Evolutionary conservation across 2,329 filamentous ascomycete species (phyloP).

Genomic region (Cercospora beticola): DNA sequence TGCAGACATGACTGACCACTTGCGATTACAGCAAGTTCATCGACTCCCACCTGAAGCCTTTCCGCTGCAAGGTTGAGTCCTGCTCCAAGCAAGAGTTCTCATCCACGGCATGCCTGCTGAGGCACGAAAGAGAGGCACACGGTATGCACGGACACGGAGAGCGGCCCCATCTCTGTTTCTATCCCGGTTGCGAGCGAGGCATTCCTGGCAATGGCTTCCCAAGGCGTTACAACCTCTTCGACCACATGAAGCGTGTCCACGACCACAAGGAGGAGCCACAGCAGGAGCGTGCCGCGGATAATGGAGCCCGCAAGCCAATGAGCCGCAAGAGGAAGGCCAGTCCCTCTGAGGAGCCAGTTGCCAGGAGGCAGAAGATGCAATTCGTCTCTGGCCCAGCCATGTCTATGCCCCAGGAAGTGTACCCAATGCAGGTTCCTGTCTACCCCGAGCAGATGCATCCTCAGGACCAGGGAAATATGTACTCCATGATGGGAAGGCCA

Average conservation of each 20-base stretch:
- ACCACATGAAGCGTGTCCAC: slow-evolving; percentile 97
- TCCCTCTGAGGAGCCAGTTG: slow-evolving; percentile 26
- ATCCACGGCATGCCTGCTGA: slow-evolving; percentile 89
- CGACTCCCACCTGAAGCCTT: slow-evolving; percentile 94
- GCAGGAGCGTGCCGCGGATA: slow-evolving; percentile 10
- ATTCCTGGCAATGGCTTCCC: slow-evolving; percentile 84
- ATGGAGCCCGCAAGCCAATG: slow-evolving; percentile 23
- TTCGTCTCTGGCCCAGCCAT: slow-evolving; percentile 15
- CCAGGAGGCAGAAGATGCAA: slow-evolving; percentile 21
- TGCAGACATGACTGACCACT: no score
- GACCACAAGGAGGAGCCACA: slow-evolving; percentile 48
- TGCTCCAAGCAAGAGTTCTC: slow-evolving; percentile 90
- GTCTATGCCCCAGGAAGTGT: slow-evolving; percentile 8
- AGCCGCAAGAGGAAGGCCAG: slow-evolving; percentile 34
- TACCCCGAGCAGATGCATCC: slow-evolving; percentile 9
- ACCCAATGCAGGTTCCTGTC: slow-evolving; percentile 7
- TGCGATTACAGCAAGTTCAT: slow-evolving; percentile 75
- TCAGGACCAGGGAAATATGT: slow-evolving; percentile 7
- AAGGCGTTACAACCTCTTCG: slow-evolving; percentile 89
- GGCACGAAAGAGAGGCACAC: slow-evolving; percentile 93
- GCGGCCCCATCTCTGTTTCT: slow-evolving; percentile 86
- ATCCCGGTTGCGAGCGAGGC: slow-evolving; percentile 82
- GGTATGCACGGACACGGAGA: slow-evolving; percentile 93
- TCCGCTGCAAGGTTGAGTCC: slow-evolving; percentile 82
- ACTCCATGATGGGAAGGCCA: slow-evolving; percentile 30